Evolutionary conservation across 768 basidiomycete genomes (phyloP).

Genomic region (Rhodotorula kratochvilovae): DNA sequence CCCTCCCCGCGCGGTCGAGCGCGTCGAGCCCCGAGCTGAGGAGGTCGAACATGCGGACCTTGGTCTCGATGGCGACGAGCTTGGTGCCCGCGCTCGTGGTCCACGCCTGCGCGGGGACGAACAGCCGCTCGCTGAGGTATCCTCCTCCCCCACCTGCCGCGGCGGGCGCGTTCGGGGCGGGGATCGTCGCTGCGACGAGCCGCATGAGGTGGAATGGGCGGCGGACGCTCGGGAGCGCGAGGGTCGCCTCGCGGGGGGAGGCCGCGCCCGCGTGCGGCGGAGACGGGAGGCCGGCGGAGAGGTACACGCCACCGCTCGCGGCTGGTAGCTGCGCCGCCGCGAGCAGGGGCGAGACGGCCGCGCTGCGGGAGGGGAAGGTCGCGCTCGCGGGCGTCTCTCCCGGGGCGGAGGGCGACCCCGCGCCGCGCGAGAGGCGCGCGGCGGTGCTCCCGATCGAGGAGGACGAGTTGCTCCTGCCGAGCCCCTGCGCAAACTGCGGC

Average conservation of each 20-base stretch:
- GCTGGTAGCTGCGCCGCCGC: too few relatives aligned
- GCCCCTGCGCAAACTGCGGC: conserved; percentile 1
- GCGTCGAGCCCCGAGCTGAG: conserved; percentile 70
- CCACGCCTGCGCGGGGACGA: conserved; percentile 87
- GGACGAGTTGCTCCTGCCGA: conserved; percentile 25
- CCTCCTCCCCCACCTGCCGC: conserved; percentile 57
- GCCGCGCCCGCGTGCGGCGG: neutral
- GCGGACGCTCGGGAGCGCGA: conserved; percentile 52
- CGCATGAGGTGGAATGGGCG: conserved; percentile 90
- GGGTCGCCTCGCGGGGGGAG: conserved; percentile 5
- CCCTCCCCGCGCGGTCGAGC: conserved; percentile 64
- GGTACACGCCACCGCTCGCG: neutral
- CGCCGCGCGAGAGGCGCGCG: neutral
- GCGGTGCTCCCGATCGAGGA: conserved; percentile 17
- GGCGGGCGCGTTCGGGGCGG: neutral
- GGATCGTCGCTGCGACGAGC: conserved; percentile 70
- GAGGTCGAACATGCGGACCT: conserved; percentile 77
- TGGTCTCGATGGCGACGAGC: conserved; percentile 71
- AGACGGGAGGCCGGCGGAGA: conserved; percentile 7
- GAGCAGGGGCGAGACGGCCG: neutral
- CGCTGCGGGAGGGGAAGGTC: too few relatives aligned
- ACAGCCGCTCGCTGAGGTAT: conserved; percentile 76
- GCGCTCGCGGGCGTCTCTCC: neutral
- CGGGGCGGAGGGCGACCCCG: neutral
- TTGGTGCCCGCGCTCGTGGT: conserved; percentile 77